Evolutionary conservation across 768 basidiomycete species (phyloP), one percentile per base, ranked within the genome.

Genomic region (Pleurotus giganteus): DNA sequence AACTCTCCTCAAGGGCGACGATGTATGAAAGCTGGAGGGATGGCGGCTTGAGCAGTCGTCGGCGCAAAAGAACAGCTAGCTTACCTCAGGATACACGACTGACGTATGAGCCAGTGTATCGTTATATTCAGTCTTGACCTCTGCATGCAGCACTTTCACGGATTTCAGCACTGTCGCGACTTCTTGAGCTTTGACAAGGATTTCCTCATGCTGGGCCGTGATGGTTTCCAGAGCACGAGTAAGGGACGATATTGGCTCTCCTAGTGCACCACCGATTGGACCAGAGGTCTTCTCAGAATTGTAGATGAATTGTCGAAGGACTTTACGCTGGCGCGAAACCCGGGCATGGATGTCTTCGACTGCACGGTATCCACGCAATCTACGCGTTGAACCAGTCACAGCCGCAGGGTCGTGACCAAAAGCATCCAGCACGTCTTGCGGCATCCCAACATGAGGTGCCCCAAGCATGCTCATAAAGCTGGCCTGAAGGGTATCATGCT

Each of bases 391-490:
- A 15, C 86, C 79, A 2, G 83, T 87, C 17, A 90, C 83, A n/a
- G 85, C 83, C 2, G 87, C 82, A 45, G 89, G 89, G 64, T 92
- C 89, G 56, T 88, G 88, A 32, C 78, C 81, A 61, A 90, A 83
- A 2, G 88, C 85, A 46, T 91, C 89, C 32, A 89, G 67, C 5
- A 91, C 74, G 19, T 89, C 86, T 59, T 74, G 72, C 5, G 89
- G 84, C 36, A 91, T 72, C 34, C 72, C 70, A 13, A 63, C 70
- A 59, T 82, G 73, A 6, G 73, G 66, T 26, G 80, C 66, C 13
- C 77, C 82, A 21, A 85, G 71, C 3, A 75, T 65, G 21, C 71
- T 71, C 56, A 78, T 73, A 36, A 86, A 69, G 28, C 73, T 72
- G n/a, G 75, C 68, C 60, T 84, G 86, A 9, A 84, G 69, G 7